phyloP scores from a whole-genome alignment of 371 early-diverging fungal species.

The Mortierella polycephala region DNA sequence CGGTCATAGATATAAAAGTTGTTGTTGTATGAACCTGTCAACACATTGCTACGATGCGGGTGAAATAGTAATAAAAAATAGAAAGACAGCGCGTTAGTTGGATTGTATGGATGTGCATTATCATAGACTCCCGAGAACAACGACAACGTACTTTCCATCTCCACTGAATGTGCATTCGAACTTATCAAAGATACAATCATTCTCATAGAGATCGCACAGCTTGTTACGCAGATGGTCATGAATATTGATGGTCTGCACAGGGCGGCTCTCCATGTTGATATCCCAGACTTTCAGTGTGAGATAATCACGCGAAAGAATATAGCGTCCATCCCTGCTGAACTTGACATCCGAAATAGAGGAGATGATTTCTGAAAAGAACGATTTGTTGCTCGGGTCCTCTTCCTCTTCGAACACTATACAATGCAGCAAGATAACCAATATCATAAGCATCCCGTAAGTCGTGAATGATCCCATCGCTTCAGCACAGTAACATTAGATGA shows the following conservation, averaged over 20 bases:
- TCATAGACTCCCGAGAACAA: too few species aligned
- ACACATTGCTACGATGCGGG: slow-evolving; percentile 62
- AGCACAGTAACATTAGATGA: background rate
- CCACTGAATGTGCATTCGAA: slow-evolving; percentile 98
- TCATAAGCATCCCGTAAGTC: background rate
- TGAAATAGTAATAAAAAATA: background rate
- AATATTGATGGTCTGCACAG: slow-evolving; percentile 93
- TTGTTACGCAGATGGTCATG: slow-evolving; percentile 94
- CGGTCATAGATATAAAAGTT: slow-evolving; percentile 92
- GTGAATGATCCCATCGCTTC: background rate
- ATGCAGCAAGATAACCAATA: background rate
- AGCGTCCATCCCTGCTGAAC: slow-evolving; percentile 95
- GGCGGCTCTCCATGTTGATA: slow-evolving; percentile 94
- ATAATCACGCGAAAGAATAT: slow-evolving; percentile 97
- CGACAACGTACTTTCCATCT: slow-evolving; percentile 71
- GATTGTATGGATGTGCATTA: too few species aligned
- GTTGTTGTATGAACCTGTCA: slow-evolving; percentile 98
- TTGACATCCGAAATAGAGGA: slow-evolving; percentile 96
- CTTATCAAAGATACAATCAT: slow-evolving; percentile 99
- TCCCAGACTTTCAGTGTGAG: slow-evolving; percentile 98
- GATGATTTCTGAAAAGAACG: slow-evolving; percentile 98
- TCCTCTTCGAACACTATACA: slow-evolving; percentile 89
- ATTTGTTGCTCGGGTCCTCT: slow-evolving; percentile 92
- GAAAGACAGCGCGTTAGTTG: too few species aligned
- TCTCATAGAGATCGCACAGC: slow-evolving; percentile 97